Conservation (phyloP, 345 rosid genomes). For the Psidium guajava region DNA sequence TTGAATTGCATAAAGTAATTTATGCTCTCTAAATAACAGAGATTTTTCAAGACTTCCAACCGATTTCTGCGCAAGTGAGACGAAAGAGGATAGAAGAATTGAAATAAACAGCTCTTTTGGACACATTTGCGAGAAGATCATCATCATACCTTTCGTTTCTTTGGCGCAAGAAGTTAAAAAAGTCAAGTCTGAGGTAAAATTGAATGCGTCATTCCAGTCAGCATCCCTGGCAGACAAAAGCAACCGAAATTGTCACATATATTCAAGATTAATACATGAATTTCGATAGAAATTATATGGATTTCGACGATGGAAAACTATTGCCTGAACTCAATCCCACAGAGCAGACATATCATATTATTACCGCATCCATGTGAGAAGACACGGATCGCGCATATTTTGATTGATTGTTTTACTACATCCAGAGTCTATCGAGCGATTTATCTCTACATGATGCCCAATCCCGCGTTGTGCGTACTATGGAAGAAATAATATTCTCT, state of each 20-base stretch:
- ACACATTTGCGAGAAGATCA: background rate
- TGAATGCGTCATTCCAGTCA: constrained; percentile 83
- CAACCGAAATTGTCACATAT: background rate
- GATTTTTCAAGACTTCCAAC: background rate
- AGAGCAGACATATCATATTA: background rate
- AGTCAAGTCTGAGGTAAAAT: constrained; percentile 49
- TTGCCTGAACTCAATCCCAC: background rate
- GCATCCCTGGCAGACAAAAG: constrained; percentile 33
- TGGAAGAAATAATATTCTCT: background rate
- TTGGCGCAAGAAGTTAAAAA: constrained; percentile 54
- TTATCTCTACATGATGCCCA: background rate
- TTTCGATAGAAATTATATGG: background rate
- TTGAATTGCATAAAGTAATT: background rate
- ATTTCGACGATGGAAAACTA: background rate
- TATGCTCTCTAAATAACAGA: background rate
- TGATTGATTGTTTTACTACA: background rate
- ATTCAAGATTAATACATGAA: background rate
- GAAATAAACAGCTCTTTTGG: background rate
- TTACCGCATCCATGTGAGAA: background rate
- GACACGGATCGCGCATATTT: background rate
- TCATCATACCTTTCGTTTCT: constrained; percentile 43
- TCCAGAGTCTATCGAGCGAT: background rate
- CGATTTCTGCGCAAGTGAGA: background rate
- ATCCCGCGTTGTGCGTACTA: no score
- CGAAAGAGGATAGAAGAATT: background rate